These are phyloP conservation scores for Yamadazyma kitorensis DNA, from an alignment of 805 yeast genomes.

Conservation along the genomic window DNA sequence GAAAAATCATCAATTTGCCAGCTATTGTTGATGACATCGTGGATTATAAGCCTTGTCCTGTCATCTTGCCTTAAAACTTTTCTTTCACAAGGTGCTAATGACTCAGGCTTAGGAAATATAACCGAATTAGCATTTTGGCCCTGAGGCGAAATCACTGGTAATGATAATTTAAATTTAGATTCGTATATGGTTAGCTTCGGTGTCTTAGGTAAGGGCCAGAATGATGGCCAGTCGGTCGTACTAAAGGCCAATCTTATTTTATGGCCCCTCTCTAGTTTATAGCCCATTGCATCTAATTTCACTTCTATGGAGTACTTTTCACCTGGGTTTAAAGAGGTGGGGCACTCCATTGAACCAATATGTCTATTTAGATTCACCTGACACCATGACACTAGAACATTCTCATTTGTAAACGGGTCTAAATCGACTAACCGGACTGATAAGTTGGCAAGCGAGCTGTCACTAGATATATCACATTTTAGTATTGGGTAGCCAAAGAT, in stretches of 20 bases:
- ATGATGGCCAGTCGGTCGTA: conserved; percentile 48
- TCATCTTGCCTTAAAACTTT: conserved; percentile 20
- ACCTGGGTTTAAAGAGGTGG: conserved; percentile 30
- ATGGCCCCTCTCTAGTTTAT: conserved; percentile 34
- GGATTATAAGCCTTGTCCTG: conserved; percentile 20
- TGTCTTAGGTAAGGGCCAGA: conserved; percentile 44
- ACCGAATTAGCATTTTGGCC: conserved; percentile 24
- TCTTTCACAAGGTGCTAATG: conserved; percentile 24
- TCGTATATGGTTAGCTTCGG: conserved; percentile 31
- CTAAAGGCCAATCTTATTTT: conserved; percentile 39
- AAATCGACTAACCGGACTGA: conserved; percentile 40
- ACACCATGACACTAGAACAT: conserved; percentile 45
- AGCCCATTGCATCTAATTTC: conserved; percentile 40
- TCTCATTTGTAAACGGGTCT: conserved; percentile 33
- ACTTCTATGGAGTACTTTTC: conserved; percentile 30
- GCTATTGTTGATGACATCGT: conserved; percentile 30
- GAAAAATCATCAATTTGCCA: conserved; percentile 33
- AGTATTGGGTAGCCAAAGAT: conserved; percentile 38
- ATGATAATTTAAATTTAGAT: conserved; percentile 23
- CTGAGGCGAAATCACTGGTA: background rate
- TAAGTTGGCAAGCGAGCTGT: conserved; percentile 36
- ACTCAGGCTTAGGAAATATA: conserved; percentile 26
- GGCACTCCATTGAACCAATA: conserved; percentile 40
- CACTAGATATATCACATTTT: conserved; percentile 29
- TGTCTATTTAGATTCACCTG: conserved; percentile 38